Conservation (phyloP, 129 eudicot species). For the Tanacetum coccineum region DNA sequence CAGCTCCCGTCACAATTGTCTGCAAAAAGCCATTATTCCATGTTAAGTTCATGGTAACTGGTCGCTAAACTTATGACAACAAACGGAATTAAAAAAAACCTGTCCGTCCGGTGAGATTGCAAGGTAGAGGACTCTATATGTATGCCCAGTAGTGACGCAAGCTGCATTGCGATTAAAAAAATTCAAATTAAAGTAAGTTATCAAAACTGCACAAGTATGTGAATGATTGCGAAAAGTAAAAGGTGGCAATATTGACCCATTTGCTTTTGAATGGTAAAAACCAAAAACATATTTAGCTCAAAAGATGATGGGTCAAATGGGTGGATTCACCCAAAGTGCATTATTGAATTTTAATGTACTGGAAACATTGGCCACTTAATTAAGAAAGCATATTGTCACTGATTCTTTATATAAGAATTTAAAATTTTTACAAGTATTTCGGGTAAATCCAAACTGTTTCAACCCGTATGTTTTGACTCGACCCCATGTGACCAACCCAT, state of each 20-base stretch:
- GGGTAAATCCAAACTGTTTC: too few relatives aligned
- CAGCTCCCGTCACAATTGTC: slow-evolving; percentile 98
- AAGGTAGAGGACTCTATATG: too few relatives aligned
- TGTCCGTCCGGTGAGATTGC: slow-evolving; percentile 98
- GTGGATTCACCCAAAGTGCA: too few relatives aligned
- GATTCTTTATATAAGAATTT: too few relatives aligned
- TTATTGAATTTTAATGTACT: background rate
- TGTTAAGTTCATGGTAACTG: background rate
- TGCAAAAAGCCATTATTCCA: slow-evolving; percentile 33
- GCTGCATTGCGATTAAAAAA: slow-evolving; percentile 43
- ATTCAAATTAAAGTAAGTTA: background rate
- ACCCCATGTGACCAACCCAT: too few relatives aligned
- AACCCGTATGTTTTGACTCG: too few relatives aligned
- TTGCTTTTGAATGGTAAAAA: background rate
- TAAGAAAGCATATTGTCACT: too few relatives aligned
- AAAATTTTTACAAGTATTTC: too few relatives aligned
- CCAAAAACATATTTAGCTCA: background rate
- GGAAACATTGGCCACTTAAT: too few relatives aligned
- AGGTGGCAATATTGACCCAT: background rate
- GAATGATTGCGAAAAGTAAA: too few relatives aligned
- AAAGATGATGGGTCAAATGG: too few relatives aligned
- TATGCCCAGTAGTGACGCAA: slow-evolving; percentile 98
- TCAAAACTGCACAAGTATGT: too few relatives aligned
- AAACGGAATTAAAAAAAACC: slow-evolving; percentile 34
- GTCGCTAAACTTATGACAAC: background rate